Conservation (phyloP, 495 filamentous ascomycete genomes). For the Aspergillus kassunensis region DNA sequence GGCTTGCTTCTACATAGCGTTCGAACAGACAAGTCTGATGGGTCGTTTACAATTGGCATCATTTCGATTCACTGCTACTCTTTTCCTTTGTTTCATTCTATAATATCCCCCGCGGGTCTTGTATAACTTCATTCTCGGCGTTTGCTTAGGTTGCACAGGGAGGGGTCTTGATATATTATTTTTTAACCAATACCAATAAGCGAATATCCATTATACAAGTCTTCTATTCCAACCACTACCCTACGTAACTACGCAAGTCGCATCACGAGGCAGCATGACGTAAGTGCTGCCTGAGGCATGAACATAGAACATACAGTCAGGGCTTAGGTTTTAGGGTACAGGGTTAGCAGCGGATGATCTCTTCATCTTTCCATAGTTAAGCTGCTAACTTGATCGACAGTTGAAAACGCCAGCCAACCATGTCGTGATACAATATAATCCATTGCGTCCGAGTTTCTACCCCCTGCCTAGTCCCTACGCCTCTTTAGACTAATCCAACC, state of each 20-base stretch:
- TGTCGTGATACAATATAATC: background rate
- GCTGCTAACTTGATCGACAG: background rate
- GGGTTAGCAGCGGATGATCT: conserved; percentile 15
- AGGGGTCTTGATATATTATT: conserved; percentile 9
- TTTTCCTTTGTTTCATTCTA: conserved; percentile 5
- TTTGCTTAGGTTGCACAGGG: conserved; percentile 5
- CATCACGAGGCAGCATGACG: background rate
- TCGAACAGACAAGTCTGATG: background rate
- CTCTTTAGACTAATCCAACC: no score
- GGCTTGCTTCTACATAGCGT: conserved; percentile 14
- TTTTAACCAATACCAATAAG: background rate
- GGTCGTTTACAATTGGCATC: conserved; percentile 1
- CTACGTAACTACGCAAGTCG: no score
- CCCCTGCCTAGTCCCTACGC: no score
- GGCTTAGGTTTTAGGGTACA: conserved; percentile 32
- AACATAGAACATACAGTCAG: background rate
- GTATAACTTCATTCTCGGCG: conserved; percentile 5
- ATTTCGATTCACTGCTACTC: conserved; percentile 4
- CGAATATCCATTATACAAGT: no score
- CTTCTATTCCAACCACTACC: no score
- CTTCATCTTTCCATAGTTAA: background rate
- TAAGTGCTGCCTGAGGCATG: conserved; percentile 2
- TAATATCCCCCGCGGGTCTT: conserved; percentile 8
- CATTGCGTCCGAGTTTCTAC: background rate
- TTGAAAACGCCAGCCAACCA: background rate